A percentile compares a stretch with the other conserved stretches of the same genome.
These are phyloP conservation scores for Priceomyces castillae DNA, from an alignment of 805 yeast genomes.

Conservation along the genomic window DNA sequence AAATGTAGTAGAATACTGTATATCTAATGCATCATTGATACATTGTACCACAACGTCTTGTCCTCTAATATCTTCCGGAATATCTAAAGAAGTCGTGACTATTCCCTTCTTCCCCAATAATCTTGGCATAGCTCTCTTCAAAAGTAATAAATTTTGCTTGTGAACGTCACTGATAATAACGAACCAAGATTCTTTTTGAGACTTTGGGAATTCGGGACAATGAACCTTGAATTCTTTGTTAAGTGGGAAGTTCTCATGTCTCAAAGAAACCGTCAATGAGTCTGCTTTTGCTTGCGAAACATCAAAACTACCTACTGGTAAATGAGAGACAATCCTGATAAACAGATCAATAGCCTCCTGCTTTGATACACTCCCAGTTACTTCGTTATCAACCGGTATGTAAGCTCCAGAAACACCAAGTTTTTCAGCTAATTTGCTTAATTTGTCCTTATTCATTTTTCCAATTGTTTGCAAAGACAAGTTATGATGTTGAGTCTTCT, in stretches of 20 bases:
- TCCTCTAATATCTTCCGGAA: constrained; percentile 51
- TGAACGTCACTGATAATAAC: constrained; percentile 54
- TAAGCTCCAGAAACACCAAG: constrained; percentile 32
- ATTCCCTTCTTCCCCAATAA: constrained; percentile 35
- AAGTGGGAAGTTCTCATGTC: constrained; percentile 50
- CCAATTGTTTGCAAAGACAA: constrained; percentile 44
- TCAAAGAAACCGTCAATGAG: constrained; percentile 43
- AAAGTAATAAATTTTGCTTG: constrained; percentile 53
- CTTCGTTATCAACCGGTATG: neutral
- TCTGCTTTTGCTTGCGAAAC: constrained; percentile 37
- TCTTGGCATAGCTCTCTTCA: constrained; percentile 75
- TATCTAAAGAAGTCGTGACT: constrained; percentile 43
- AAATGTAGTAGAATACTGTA: constrained; percentile 34
- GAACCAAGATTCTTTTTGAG: constrained; percentile 94
- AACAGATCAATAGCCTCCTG: constrained; percentile 48
- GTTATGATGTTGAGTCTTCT: constrained; percentile 1
- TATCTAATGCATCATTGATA: constrained; percentile 66
- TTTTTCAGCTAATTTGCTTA: constrained; percentile 32
- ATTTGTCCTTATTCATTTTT: constrained; percentile 30
- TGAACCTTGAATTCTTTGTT: constrained; percentile 64
- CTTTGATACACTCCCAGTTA: neutral
- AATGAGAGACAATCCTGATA: constrained; percentile 46
- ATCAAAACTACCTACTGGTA: constrained; percentile 59
- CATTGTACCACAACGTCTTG: constrained; percentile 44
- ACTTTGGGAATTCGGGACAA: constrained; percentile 81